These are phyloP conservation scores for Lactifluus piperatus DNA, from an alignment of 768 basidiomycete species.

Conservation along the genomic window DNA sequence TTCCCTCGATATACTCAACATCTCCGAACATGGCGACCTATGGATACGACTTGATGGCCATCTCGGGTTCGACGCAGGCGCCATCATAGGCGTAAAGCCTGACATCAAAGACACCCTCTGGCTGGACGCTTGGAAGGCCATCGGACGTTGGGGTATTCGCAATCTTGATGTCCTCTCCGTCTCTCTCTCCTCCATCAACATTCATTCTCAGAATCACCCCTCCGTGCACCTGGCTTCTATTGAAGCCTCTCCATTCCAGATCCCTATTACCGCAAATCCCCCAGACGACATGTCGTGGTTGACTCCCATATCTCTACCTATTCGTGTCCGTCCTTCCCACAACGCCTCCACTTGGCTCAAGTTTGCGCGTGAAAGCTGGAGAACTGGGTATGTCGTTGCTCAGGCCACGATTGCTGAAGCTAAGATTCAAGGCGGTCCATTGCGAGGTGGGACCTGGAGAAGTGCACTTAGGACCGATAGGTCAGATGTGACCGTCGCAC, in stretches of 20 bases:
- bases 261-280: constrained; percentile 31
- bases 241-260: constrained; percentile 39
- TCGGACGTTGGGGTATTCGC: constrained; percentile 61
- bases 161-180: constrained; percentile 49
- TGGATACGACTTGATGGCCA: constrained; percentile 50
- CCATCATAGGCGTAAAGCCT: constrained; percentile 46
- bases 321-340: constrained; percentile 10
- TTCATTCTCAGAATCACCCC: constrained; percentile 37
- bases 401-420: not conserved
- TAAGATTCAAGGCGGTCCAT: constrained; percentile 1
- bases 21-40: constrained; percentile 47
- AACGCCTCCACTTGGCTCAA: constrained; percentile 13
- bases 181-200: constrained; percentile 40
- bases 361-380: constrained; percentile 16
- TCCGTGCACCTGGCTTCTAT: constrained; percentile 38
- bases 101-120: constrained; percentile 38
- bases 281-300: constrained; percentile 15
- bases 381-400: not conserved
- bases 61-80: constrained; percentile 61
- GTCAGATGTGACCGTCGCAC: constrained; percentile 8
- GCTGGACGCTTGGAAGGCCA: constrained; percentile 47
- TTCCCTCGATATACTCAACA: constrained; percentile 50
- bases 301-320: constrained; percentile 9
- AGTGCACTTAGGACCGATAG: not conserved
- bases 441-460: constrained; percentile 4